Evolutionary conservation across 2,329 filamentous ascomycete genomes (phyloP), one percentile per base, ranked within the genome.

Genomic region (Thelonectria blattea): DNA sequence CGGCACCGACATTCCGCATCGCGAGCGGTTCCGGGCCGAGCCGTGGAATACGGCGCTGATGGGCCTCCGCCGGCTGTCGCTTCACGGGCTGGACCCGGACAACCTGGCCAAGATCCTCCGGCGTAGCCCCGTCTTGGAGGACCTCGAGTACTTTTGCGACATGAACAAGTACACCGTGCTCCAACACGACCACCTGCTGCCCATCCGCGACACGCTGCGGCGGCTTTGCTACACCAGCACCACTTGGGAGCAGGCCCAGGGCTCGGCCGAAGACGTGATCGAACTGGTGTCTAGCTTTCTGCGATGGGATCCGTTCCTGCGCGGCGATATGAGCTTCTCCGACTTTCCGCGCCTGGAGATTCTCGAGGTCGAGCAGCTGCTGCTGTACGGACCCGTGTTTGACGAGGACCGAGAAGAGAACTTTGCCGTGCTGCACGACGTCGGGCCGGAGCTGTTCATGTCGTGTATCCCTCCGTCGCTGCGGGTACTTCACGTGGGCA

Each of bases 101-200:
- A 71, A 69, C 34, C 52, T 71, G 12, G 66, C 55, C 46, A 71
- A 71, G 27, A 71, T 71, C 2, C 65, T 71, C 11, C 56, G 57
- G 2, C 66, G 66, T 5, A 71, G 67, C 30, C 69, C 69, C 9
- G 63, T 67, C 2, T 41, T 71, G 1, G 69, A 71, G 48, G 69
- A 71, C 5, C 51, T 71, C 2, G 69, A 71, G 42, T 71, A 71
- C 39, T 71, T 71, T 17, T 71, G 69, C 42, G 68, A 71, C 20
- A 69, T 71, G 68, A 66, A 71, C 48, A 71, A 71, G 46, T 71
- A 71, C 20, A 71, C 69, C 2, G 60, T 69, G 7, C 62, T 71
- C 8, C 69, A 71, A 32, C 62, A 68, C 10, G 56, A 61, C 3
- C 69, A 71, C 18, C 56, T 71, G 9, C 22, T 41, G 2, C 42